These are phyloP conservation scores for Candida jianshihensis DNA, from an alignment of 805 yeast genomes.

Conservation along the genomic window DNA sequence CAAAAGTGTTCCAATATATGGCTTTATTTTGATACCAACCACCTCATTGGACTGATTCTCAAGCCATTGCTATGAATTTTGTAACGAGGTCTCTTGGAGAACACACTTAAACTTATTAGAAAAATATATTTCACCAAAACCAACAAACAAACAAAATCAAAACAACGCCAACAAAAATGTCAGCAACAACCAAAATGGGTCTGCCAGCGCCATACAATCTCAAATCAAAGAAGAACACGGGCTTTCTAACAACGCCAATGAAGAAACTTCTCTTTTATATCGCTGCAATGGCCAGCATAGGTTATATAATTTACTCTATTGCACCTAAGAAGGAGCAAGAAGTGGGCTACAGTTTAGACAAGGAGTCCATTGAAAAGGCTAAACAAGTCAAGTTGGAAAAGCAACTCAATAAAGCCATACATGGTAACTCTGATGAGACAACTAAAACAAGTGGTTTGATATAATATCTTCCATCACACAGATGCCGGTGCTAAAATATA, in stretches of 20 bases:
- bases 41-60: too few relatives aligned
- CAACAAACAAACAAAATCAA: background rate
- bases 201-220: conserved; percentile 39
- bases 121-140: background rate
- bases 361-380: conserved; percentile 3
- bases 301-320: conserved; percentile 24
- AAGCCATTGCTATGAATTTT: too few relatives aligned
- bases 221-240: conserved; percentile 14
- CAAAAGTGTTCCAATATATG: too few relatives aligned
- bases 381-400: background rate
- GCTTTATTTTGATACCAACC: too few relatives aligned
- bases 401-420: background rate
- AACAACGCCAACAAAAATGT: conserved; percentile 8
- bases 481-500: too few relatives aligned
- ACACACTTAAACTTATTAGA: too few relatives aligned
- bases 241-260: conserved; percentile 39
- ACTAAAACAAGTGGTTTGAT: too few relatives aligned
- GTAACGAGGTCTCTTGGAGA: too few relatives aligned
- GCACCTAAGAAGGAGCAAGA: conserved; percentile 20
- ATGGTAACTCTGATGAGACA: background rate
- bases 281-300: conserved; percentile 26
- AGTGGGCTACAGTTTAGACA: conserved; percentile 21
- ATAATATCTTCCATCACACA: too few relatives aligned
- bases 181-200: conserved; percentile 23
- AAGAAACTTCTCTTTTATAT: conserved; percentile 36